Evolutionary conservation across 768 basidiomycete species (phyloP).

Genomic region (Tremella fuciformis): DNA sequence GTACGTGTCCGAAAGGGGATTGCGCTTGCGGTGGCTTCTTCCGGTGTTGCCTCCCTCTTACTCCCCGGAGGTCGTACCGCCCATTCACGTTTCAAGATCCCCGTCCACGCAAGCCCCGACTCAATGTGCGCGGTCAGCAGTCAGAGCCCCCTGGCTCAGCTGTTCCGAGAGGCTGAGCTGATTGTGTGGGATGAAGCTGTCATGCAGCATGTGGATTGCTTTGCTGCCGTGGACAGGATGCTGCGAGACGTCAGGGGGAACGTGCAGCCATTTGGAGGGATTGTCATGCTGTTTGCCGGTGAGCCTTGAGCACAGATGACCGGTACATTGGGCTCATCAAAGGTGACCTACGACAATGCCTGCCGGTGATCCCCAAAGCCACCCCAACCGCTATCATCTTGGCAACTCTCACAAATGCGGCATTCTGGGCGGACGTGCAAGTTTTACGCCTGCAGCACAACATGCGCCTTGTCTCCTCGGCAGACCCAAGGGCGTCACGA

Average conservation of each 20-base stretch:
- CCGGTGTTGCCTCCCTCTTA: slow-evolving; percentile 58
- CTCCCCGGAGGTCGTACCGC: slow-evolving; percentile 56
- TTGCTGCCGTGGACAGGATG: slow-evolving; percentile 56
- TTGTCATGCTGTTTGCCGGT: slow-evolving; percentile 5
- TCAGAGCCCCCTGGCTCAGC: slow-evolving; percentile 42
- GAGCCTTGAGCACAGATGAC: background rate
- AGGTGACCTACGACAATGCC: slow-evolving; percentile 58
- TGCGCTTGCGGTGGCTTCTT: slow-evolving; percentile 58
- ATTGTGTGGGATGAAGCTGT: slow-evolving; percentile 58
- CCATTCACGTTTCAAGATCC: slow-evolving; percentile 58
- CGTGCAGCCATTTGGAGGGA: slow-evolving; percentile 35
- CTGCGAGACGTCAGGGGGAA: slow-evolving; percentile 29
- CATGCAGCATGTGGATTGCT: slow-evolving; percentile 52
- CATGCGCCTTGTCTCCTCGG: slow-evolving; percentile 54
- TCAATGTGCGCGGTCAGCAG: slow-evolving; percentile 53
- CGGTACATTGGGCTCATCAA: background rate
- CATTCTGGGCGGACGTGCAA: slow-evolving; percentile 52
- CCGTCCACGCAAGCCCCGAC: slow-evolving; percentile 50
- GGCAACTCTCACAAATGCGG: slow-evolving; percentile 46
- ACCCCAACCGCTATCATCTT: slow-evolving; percentile 53
- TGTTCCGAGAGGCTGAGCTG: slow-evolving; percentile 49
- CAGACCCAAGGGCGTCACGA: background rate
- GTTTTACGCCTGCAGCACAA: slow-evolving; percentile 54
- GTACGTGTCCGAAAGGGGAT: slow-evolving; percentile 47
- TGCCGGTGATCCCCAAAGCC: slow-evolving; percentile 56